Conservation (phyloP, 306 rosid species). For the Dalbergia cochinchinensis region DNA sequence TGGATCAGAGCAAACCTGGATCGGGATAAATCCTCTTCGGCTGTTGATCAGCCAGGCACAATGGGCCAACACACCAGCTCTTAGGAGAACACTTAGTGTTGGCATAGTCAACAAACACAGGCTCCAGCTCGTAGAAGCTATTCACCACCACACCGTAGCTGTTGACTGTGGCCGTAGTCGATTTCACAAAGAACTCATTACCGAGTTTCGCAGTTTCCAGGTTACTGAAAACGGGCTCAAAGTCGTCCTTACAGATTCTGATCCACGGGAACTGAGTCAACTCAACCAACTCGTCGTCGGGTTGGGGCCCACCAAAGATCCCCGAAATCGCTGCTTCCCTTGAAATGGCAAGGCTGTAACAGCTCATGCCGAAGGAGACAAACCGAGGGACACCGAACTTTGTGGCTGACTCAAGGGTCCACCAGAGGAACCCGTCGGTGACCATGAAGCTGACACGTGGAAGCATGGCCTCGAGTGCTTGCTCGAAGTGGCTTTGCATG, state of each 20-base stretch:
- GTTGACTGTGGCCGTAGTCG: not conserved
- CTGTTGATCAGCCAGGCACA: not conserved
- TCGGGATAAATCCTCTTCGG: not conserved
- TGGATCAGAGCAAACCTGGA: no score
- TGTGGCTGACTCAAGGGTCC: constrained; percentile 26
- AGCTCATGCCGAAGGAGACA: not conserved
- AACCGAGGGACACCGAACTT: not conserved
- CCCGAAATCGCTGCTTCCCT: not conserved
- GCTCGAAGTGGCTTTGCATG: constrained; percentile 26
- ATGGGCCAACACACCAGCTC: constrained; percentile 31
- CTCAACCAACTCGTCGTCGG: not conserved
- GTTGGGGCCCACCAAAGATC: not conserved
- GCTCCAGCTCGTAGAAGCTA: constrained; percentile 38
- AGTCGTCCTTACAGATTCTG: constrained; percentile 20
- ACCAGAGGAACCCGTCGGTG: constrained; percentile 38
- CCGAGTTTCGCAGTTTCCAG: not conserved
- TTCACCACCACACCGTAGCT: not conserved
- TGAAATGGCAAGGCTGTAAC: not conserved
- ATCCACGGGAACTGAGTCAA: constrained; percentile 36
- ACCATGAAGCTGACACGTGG: constrained; percentile 36
- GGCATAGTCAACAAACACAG: not conserved
- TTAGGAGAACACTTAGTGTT: not conserved
- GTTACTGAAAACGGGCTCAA: not conserved
- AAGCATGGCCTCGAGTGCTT: not conserved
- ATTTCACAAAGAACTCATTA: not conserved